Evolutionary conservation across 805 yeast species (phyloP), one percentile per base, ranked within the genome.

Genomic region (Zygoascus flipseniorum): DNA sequence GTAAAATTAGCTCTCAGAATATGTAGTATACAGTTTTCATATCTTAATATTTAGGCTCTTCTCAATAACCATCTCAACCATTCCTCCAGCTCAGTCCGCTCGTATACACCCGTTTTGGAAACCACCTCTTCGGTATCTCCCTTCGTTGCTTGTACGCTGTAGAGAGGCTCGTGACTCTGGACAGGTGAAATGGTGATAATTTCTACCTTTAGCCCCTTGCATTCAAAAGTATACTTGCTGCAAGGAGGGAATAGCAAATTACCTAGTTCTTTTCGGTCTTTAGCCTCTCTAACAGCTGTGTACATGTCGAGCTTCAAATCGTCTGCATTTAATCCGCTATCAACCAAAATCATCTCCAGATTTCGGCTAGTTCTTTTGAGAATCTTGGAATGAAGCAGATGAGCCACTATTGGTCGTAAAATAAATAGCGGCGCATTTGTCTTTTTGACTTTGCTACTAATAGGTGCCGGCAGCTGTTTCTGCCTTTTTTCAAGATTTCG

Each of bases 401-500:
- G 70, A 2, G 70, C 66, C n/a, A 69, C 56, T 8, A 69, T 53
- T 3, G 72, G 71, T 37, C 64, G 46, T 43, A 69, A 59, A 14
- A 69, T 56, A 16, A 61, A 58, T 48, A 56, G 43, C 10, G 61
- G 54, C 16, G 54, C 50, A 18, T 43, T n/a, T 13, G 35, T 32
- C 43, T 18, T 28, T 28, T 37, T 46, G 23, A 43, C 43, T n/a
- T 32, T 14, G 10, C 47, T 35, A 14, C 37, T 54, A 14, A 32
- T 19, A 5, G 48, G 37, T 2, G 31, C 28, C 19, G 48, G 49
- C 37, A 42, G 23, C 10, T 20, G 43, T 16, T 20, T 20, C 23
- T 48, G 63, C 57, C 48, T 35, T 69, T 65, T 44, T 64, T 69
- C 51, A 72, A 72, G 58, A 72, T 79, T 60, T 68, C 74, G 52